phyloP scores from a whole-genome alignment of 2,329 filamentous ascomycete genomes.

The Aureobasidium pullulans region DNA sequence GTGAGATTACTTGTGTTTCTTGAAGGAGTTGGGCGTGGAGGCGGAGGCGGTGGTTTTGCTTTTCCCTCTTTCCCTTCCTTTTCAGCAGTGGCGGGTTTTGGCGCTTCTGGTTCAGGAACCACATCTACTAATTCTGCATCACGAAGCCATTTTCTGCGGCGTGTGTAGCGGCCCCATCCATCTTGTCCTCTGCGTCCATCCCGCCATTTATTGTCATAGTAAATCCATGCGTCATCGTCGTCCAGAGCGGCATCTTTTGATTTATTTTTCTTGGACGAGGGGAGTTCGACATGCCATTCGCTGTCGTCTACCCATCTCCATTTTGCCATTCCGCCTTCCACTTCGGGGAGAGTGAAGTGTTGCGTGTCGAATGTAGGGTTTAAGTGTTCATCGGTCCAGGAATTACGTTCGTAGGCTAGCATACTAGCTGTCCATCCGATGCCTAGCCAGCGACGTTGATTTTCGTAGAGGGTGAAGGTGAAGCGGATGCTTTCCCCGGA shows the following conservation, averaged over 20 bases:
- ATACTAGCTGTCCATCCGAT: slow-evolving; percentile 90
- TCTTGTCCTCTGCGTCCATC: slow-evolving; percentile 77
- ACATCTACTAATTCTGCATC: slow-evolving; percentile 91
- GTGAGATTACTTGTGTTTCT: background rate
- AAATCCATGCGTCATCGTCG: slow-evolving; percentile 81
- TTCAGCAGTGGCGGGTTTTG: background rate
- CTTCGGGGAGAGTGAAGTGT: slow-evolving; percentile 60
- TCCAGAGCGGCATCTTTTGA: slow-evolving; percentile 32
- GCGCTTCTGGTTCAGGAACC: slow-evolving; percentile 29
- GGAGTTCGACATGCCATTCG: slow-evolving; percentile 71
- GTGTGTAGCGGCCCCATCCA: slow-evolving; percentile 90
- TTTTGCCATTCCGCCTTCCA: slow-evolving; percentile 54
- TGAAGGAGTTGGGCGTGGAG: background rate
- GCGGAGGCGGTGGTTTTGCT: background rate
- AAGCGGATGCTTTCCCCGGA: slow-evolving; percentile 72
- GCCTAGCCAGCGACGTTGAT: slow-evolving; percentile 90
- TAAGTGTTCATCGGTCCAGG: slow-evolving; percentile 95
- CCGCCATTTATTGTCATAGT: slow-evolving; percentile 98
- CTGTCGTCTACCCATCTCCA: slow-evolving; percentile 82
- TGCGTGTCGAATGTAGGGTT: slow-evolving; percentile 72
- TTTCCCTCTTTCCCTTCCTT: background rate
- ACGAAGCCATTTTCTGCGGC: slow-evolving; percentile 89
- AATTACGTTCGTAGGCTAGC: slow-evolving; percentile 78
- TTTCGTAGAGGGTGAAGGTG: slow-evolving; percentile 94
- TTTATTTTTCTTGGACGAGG: slow-evolving; percentile 36